Base-by-base conservation (phyloP, 495 filamentous ascomycete genomes). In the Neurospora terricola region DNA sequence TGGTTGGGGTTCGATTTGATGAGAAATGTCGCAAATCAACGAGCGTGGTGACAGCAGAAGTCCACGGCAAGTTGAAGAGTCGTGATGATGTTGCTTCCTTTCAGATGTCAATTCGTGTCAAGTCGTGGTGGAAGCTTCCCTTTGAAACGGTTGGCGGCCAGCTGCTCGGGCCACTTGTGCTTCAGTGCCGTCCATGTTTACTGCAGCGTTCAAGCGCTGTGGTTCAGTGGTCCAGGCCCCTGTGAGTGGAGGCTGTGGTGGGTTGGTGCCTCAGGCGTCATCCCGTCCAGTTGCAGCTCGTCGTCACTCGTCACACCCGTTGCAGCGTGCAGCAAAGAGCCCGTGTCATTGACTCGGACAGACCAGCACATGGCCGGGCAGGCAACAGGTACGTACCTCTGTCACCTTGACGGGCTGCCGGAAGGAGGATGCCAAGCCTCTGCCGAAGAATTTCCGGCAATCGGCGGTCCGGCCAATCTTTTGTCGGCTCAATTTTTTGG, bases 401-500 rank as follows among this genome's bases (percentile, higher is more conserved):
- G 68, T 9, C 43, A 68, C 69, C 39, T 48, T 34, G 14, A 62
- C 27, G 12, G 54, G 14, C 27, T 62, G 54, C 54, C 54, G 54
- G 68, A 73, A 39, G n/a, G 7, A 39, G n/a, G 7, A 62, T 72
- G 16, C 11, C 45, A 70, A 45, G 38, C 40, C 45, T 16, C 12
- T 39, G 10, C 76, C 72, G 68, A 71, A 71, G 48, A 74, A 71
- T 59, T 62, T 71, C 78, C 78, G 78, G 77, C 70, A 76, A 77
- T 79, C 76, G 78, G 75, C 74, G 72, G 76, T 68, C 69, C 43
- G 70, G 71, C 42, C 69, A 69, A 70, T 72, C 40, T 69, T 54
- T 71, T 14, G 70, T 66, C 72, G 70, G 73, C 54, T 73, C 70
- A 75, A 69, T 79, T 78, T 79, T 78, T 78, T 72, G 76, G 76